Percentiles rank a stretch among this genome's conserved stretches.
These are phyloP conservation scores for Pseudocercospora macadamiae DNA, from an alignment of 2,329 filamentous ascomycete species.

Conservation along the genomic window DNA sequence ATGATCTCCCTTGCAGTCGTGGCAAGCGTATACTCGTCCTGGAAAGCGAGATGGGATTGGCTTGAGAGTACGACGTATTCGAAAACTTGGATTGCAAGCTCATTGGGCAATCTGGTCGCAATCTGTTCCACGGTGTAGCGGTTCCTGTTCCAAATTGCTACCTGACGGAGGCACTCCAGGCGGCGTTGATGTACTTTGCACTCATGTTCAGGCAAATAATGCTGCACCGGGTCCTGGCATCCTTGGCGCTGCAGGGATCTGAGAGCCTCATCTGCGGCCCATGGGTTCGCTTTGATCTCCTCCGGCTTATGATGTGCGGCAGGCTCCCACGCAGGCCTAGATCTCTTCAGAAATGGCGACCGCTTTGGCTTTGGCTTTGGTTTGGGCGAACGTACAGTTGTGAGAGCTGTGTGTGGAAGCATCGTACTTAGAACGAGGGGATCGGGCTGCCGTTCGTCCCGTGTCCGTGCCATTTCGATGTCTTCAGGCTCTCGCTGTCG, in stretches of 20 bases:
- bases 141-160: conserved; percentile 15
- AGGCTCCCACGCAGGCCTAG: conserved; percentile 22
- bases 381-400: neutral
- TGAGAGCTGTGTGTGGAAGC: neutral
- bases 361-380: neutral
- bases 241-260: conserved; percentile 19
- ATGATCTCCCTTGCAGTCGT: conserved; percentile 13
- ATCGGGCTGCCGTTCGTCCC: no score
- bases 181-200: conserved; percentile 15
- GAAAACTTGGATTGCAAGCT: conserved; percentile 19
- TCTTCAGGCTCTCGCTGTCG: neutral
- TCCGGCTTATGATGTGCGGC: conserved; percentile 1
- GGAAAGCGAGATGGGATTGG: conserved; percentile 4
- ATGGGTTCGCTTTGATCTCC: conserved; percentile 15
- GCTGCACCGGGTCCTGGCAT: conserved; percentile 15
- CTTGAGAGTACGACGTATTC: conserved; percentile 17
- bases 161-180: conserved; percentile 17
- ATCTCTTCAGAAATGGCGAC: neutral
- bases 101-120: conserved; percentile 16
- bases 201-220: conserved; percentile 17
- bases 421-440: neutral
- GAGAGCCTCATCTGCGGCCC: conserved; percentile 12
- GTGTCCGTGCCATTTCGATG: neutral
- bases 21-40: conserved; percentile 1
- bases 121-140: conserved; percentile 13